Evolutionary conservation across 139 green algal species (phyloP), one percentile per base, ranked within the genome.

Genomic region (Pseudopediastrum boryanum): DNA sequence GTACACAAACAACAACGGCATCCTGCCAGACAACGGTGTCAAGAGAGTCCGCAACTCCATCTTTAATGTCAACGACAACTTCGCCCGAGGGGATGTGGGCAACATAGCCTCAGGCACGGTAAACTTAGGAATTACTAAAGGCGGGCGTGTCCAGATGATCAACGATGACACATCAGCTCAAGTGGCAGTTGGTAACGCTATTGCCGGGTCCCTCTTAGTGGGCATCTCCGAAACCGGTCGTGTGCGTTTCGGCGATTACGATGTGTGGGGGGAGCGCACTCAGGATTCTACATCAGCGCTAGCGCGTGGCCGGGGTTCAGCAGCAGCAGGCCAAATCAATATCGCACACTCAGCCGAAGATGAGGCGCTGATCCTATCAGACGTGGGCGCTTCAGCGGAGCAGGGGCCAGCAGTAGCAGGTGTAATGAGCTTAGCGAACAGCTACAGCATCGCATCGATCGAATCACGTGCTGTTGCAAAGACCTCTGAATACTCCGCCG

Each of bases 401-500:
- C 75, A 81, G 41, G 75, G 58, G 31, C 4, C 58, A 12, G 73
- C 59, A 23, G 33, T n/a, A 19, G 58, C 58, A 2, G 59, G 59
- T 19, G 43, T 23, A 2, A 51, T 80, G 41, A 61, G 41, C 23
- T 36, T 64, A 10, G 29, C 50, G 31, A 80, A 71, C 43, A 44
- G 39, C 4, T 63, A 59, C 5, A 35, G 41, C 25, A 51, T 64
- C 16, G 29, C 25, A 4, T 21, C 56, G 10, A n/a, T 16, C 5
- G 62, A 59, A 3, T 5, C n/a, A 25, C 25, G 29, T 8, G 62
- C 66, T 16, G 35, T 31, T 5, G 61, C 75, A 7, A 25, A 31
- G 9, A 81, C 62, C 25, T 31, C n/a, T 10, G 75, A 81, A 35
- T 73, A 66, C 33, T 33, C 35, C 39, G 75, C 63, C n/a, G 42